Percentiles rank a stretch among this genome's conserved stretches.
phyloP scores from a whole-genome alignment of 192 early-diverging fungal species.

The Gamsiella multidivaricata region DNA sequence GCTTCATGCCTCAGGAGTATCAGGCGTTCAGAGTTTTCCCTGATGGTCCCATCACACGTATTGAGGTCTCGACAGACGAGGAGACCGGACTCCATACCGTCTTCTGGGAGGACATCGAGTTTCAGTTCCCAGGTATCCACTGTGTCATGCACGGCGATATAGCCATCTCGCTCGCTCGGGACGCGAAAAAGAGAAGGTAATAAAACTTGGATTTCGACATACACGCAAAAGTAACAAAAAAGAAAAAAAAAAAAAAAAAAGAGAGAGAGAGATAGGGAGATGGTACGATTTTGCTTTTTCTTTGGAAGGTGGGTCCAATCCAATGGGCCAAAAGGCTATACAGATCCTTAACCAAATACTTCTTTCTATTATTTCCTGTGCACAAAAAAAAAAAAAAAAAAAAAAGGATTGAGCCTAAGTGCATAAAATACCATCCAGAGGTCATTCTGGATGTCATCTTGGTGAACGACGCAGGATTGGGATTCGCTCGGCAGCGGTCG shows the following conservation, averaged over 20 bases:
- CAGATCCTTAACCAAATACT: too few species aligned
- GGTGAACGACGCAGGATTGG: background rate
- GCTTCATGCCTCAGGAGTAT: conserved; percentile 9
- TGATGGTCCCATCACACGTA: conserved; percentile 1
- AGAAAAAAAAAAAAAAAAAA: background rate
- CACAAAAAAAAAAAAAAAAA: too few species aligned
- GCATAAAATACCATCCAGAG: conserved; percentile 30
- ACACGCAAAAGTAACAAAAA: background rate
- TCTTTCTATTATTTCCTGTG: too few species aligned
- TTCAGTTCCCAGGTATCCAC: conserved; percentile 18
- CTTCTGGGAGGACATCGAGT: conserved; percentile 29
- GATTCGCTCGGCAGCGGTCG: background rate
- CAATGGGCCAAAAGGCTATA: too few species aligned
- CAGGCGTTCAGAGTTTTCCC: conserved; percentile 5
- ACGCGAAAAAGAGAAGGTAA: conserved; percentile 8
- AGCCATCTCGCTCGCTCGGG: conserved; percentile 3
- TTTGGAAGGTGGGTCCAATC: too few species aligned
- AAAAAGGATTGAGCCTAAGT: conserved; percentile 23
- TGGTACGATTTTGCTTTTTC: background rate
- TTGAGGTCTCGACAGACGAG: conserved; percentile 9
- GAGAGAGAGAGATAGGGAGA: background rate
- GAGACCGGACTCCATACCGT: conserved; percentile 9
- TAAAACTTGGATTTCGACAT: background rate
- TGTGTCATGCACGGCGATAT: conserved; percentile 13
- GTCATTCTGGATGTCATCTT: conserved; percentile 17